Conservation (phyloP, 73 alveolate species). For the Paramecium pentaurelia region DNA sequence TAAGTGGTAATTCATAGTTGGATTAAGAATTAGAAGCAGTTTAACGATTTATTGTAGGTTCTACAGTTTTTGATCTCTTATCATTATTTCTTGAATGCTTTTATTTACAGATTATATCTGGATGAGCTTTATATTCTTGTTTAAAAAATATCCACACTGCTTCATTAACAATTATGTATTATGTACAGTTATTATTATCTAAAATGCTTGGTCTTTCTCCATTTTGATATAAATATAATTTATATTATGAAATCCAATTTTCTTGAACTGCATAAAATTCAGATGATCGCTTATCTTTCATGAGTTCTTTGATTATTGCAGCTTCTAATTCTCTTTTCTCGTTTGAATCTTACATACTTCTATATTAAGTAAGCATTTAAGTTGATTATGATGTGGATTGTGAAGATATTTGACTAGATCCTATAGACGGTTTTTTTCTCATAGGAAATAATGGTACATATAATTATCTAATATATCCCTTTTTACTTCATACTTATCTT, state of each 20-base stretch:
- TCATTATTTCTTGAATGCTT: background rate
- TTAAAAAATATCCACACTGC: constrained; percentile 8
- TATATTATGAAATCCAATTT: constrained; percentile 5
- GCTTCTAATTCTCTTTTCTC: constrained; percentile 7
- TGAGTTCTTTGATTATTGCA: background rate
- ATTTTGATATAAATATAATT: background rate
- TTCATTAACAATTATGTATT: background rate
- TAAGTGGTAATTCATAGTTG: background rate
- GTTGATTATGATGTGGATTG: background rate
- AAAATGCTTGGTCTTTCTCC: constrained; percentile 12
- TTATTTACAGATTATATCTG: background rate
- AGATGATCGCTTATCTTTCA: background rate
- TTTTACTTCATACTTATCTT: constrained; percentile 16
- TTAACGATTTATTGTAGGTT: background rate
- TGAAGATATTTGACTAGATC: background rate
- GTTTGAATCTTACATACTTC: background rate
- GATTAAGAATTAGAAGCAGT: background rate
- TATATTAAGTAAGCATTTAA: background rate
- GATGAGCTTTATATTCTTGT: constrained; percentile 22
- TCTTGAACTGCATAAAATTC: background rate
- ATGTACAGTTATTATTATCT: background rate
- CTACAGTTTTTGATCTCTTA: constrained; percentile 6
- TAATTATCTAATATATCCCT: background rate
- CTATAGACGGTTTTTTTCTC: background rate
- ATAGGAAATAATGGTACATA: background rate